Base-by-base conservation (phyloP, 1,284 basidiomycete genomes). In the Leccinum pallidistipes region DNA sequence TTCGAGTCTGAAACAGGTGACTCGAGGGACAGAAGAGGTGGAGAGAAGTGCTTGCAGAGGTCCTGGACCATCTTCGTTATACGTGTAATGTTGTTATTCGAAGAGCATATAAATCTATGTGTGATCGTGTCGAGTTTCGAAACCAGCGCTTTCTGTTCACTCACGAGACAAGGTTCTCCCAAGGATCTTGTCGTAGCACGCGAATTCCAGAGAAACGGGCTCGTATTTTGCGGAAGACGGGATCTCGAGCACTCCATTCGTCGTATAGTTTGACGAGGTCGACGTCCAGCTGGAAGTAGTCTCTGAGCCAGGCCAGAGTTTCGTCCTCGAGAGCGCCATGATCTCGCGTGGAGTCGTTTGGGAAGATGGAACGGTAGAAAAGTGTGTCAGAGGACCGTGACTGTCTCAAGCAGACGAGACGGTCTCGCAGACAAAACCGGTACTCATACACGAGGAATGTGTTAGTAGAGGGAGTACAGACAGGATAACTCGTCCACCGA, bases 51-150 rank as follows among this genome's bases (percentile, higher is more conserved):
- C 47, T 76, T 81, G 72, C 86, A 93, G 58, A 90, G 81, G 64
- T 83, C 78, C 67, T 90, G 89, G 40, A 97, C 86, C 88, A 98
- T 95, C 62, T 90, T 91, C 5, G 92, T 91, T 70, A 97, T 98
- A 1, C 95, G 88, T 2, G 86, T 77, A 56, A 98, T 99, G 69
- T 99, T 97, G 74, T 99, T 99, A 72, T 98, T 99, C 1, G 95
- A 94, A 16, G 95, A 98, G 71, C 97, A 99, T 66, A 99, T 98
- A 78, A 99, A 99, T 9, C 95, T 97, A 64, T 55, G 51, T 43
- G 61, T 32, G 38, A 49, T 61, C 57, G 56, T 61, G 61, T 63
- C 52, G 57, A 65, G 47, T 21, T 40, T 45, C 38, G 21, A 56
- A 56, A 59, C 34, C n/a, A 58, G 32, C 56, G 21, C 49, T 56